Evolutionary conservation across 2,329 filamentous ascomycete genomes (phyloP).

Genomic region (Phialophora verrucosa): DNA sequence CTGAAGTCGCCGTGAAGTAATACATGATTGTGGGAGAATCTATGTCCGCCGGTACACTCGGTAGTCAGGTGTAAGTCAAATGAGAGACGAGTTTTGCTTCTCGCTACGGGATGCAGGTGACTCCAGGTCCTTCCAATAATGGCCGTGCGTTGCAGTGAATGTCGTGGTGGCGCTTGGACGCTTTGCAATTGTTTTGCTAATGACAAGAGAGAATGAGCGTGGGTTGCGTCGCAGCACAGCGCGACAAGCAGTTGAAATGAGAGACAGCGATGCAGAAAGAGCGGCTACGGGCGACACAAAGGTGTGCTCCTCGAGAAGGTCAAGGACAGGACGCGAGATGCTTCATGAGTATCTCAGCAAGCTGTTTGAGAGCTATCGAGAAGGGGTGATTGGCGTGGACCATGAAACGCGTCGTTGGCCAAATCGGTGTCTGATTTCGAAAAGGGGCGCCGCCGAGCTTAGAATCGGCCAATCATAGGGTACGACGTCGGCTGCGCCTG

Average conservation of each 20-base stretch:
- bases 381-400: conserved; percentile 3
- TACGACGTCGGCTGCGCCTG: not conserved
- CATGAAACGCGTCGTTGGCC: conserved; percentile 29
- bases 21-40: conserved; percentile 23
- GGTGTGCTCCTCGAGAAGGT: conserved; percentile 36
- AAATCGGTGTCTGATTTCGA: conserved; percentile 17
- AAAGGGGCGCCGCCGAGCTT: conserved; percentile 27
- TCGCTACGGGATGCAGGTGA: conserved; percentile 19
- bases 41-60: not conserved
- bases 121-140: conserved; percentile 25
- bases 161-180: conserved; percentile 25
- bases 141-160: conserved; percentile 25
- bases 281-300: conserved; percentile 29
- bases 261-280: conserved; percentile 24
- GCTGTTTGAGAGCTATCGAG: conserved; percentile 6
- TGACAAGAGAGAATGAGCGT: conserved; percentile 25
- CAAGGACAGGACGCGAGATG: conserved; percentile 27
- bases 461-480: conserved; percentile 18
- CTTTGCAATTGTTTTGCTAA: conserved; percentile 19
- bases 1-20: conserved; percentile 14
- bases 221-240: conserved; percentile 33
- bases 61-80: conserved; percentile 6
- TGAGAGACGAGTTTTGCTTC: conserved; percentile 23
- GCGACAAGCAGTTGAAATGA: conserved; percentile 29
- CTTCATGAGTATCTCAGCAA: conserved; percentile 1